Base-by-base conservation (phyloP, 1,284 basidiomycete genomes). In the Exobasidium cylindrosporum region DNA sequence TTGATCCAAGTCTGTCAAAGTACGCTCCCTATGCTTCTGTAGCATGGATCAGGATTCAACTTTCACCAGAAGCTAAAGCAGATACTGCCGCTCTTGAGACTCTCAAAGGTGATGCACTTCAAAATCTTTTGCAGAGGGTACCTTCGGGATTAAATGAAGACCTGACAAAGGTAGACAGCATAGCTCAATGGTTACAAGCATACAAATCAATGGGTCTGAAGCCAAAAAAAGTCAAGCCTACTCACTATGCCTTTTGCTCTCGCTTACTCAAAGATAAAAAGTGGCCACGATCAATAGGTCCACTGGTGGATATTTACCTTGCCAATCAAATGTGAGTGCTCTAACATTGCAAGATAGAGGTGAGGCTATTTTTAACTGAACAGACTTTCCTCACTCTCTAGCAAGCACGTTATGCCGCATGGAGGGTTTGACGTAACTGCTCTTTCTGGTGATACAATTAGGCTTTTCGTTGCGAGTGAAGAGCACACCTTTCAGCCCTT, bases 221-320 rank as follows among this genome's bases (percentile, higher is more conserved):
- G 52, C 24, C 52, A 17, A 54, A 54, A 28, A 54, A 54, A 28
- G 29, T 31, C 24, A 54, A 54, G 52, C 52, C 52, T 29, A 54
- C 52, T 17, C 52, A 54, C 52, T 54, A 54, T 31, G 52, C 52
- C 13, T 17, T 54, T 17, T 13, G 4, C 11, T 28, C 24, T 17
- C 52, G 52, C 52, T 21, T 54, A 7, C 13, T 54, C 52, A 54
- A 54, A 40, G 52, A 54, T 10, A 26, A 54, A 28, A 28, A 14
- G 52, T 54, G 52, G 52, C 52, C 52, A 10, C n/a, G 52, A 21
- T 13, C 24, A 21, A 54, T 54, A 7, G 52, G 52, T n/a, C 52
- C 52, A 10, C 11, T 54, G 7, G 52, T 54, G 52, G 52, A 54
- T 28, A 31, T 17, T 29, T 54, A 54, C 28, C 28, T 54, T 10